A percentile compares a stretch with the other conserved stretches of the same genome.
These are phyloP conservation scores for Tephrocybe sp. DNA, from an alignment of 768 basidiomycete species.

Conservation along the genomic window DNA sequence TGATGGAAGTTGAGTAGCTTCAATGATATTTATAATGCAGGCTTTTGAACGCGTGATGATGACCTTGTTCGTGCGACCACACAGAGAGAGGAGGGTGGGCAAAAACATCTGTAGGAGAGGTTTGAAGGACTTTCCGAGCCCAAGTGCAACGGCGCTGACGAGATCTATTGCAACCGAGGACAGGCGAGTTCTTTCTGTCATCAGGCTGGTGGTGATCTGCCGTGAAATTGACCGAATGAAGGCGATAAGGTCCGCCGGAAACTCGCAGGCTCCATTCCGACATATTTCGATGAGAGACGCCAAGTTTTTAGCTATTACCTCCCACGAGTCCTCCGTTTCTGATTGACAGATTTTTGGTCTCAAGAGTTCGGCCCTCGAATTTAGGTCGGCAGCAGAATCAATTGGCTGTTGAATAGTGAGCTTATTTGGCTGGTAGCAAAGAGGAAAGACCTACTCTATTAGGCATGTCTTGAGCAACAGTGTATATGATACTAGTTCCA, in stretches of 20 bases:
- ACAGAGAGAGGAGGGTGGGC: slow-evolving; percentile 66
- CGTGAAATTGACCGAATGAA: slow-evolving; percentile 18
- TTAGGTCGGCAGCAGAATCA: slow-evolving; percentile 10
- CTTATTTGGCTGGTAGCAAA: not conserved
- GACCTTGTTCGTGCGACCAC: slow-evolving; percentile 78
- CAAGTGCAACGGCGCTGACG: slow-evolving; percentile 47
- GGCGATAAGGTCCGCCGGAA: slow-evolving; percentile 14
- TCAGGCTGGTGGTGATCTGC: slow-evolving; percentile 16
- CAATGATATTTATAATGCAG: slow-evolving; percentile 61
- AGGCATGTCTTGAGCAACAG: not conserved
- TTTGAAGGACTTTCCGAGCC: slow-evolving; percentile 64
- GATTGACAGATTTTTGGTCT: slow-evolving; percentile 9
- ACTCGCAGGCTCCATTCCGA: slow-evolving; percentile 18
- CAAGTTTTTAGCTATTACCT: slow-evolving; percentile 13
- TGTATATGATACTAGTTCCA: too few species aligned
- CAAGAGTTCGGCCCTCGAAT: slow-evolving; percentile 10
- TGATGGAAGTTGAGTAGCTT: slow-evolving; percentile 64
- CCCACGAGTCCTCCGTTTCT: slow-evolving; percentile 24
- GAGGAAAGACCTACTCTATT: slow-evolving; percentile 5
- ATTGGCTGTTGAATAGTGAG: slow-evolving; percentile 6
- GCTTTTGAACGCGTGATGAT: slow-evolving; percentile 64
- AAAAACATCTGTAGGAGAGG: slow-evolving; percentile 65
- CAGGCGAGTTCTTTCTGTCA: slow-evolving; percentile 20
- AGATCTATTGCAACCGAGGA: slow-evolving; percentile 16
- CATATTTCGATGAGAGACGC: slow-evolving; percentile 10